Evolutionary conservation across 2,329 filamentous ascomycete genomes (phyloP).

Genomic region (Aspergillus latus): DNA sequence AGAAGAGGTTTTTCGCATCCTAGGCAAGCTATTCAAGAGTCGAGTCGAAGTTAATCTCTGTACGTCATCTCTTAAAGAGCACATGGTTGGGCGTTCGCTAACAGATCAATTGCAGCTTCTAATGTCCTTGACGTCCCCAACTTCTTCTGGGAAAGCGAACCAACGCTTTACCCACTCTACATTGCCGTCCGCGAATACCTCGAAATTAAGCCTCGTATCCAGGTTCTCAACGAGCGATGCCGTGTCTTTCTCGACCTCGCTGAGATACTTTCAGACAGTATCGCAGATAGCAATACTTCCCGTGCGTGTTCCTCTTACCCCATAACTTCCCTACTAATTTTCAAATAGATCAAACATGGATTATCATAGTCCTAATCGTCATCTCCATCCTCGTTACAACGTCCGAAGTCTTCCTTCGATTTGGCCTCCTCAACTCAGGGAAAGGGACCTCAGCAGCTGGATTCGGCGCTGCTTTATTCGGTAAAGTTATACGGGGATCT

Average conservation of each 20-base stretch:
- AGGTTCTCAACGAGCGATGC: constrained; percentile 95
- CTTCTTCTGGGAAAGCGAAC: constrained; percentile 98
- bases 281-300: constrained; percentile 94
- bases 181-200: constrained; percentile 93
- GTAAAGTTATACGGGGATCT: constrained; percentile 13
- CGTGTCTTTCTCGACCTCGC: constrained; percentile 94
- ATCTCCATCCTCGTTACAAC: constrained; percentile 89
- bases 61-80: constrained; percentile 57
- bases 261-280: constrained; percentile 88
- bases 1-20: constrained; percentile 86
- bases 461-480: constrained; percentile 19
- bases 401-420: constrained; percentile 82
- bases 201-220: constrained; percentile 93
- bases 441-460: constrained; percentile 22
- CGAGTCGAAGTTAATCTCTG: constrained; percentile 96
- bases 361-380: constrained; percentile 90
- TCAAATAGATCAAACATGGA: constrained; percentile 77
- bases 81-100: constrained; percentile 10
- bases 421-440: constrained; percentile 63
- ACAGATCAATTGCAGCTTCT: constrained; percentile 55
- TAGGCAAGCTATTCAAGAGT: constrained; percentile 87
- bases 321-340: neutral
- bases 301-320: constrained; percentile 38
- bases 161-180: constrained; percentile 91
- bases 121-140: constrained; percentile 96